These are phyloP conservation scores for Dioszegia aurantiaca DNA, from an alignment of 768 basidiomycete genomes.

Conservation along the genomic window DNA sequence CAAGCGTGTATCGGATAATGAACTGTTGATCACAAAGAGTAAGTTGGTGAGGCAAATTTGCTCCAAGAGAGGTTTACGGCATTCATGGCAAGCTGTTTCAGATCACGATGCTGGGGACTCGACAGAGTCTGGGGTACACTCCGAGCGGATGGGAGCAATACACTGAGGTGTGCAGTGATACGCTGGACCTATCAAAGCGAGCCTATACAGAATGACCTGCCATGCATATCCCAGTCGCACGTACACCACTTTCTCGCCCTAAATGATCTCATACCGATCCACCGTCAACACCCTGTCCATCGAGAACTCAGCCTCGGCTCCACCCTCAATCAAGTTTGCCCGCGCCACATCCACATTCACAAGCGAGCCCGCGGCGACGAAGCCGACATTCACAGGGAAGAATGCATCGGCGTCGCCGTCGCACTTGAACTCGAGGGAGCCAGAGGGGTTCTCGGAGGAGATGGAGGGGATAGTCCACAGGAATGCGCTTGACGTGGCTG, in stretches of 20 bases:
- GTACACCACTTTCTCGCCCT: constrained; percentile 3
- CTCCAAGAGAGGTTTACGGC: not conserved
- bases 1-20: too few species aligned
- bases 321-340: constrained; percentile 60
- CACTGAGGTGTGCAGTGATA: too few species aligned
- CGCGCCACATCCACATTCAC: constrained; percentile 65
- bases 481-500: constrained; percentile 72
- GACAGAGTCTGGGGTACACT: too few species aligned
- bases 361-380: constrained; percentile 75
- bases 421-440: constrained; percentile 86
- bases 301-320: constrained; percentile 59
- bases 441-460: constrained; percentile 61
- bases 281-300: constrained; percentile 59
- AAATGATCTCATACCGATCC: constrained; percentile 59
- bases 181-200: not conserved
- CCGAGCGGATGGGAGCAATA: too few species aligned
- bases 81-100: not conserved
- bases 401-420: constrained; percentile 82
- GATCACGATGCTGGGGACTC: too few species aligned
- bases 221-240: not conserved
- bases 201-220: not conserved
- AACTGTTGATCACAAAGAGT: not conserved
- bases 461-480: constrained; percentile 79
- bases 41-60: not conserved
- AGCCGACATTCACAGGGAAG: constrained; percentile 86